Evolutionary conservation across 305 asterid genomes (phyloP).

Genomic region (Ilex paraguariensis): DNA sequence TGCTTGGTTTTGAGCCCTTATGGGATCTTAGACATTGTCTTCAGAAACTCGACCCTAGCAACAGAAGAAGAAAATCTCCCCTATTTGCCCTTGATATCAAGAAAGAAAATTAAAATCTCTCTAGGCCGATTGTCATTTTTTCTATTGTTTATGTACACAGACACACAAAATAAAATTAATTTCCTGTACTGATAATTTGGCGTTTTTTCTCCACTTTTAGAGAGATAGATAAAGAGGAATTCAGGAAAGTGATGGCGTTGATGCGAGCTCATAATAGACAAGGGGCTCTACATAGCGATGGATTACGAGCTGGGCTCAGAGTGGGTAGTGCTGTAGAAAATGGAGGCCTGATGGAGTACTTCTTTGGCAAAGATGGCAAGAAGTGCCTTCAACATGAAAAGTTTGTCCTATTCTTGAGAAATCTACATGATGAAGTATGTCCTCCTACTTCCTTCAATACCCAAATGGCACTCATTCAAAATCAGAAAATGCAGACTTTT

Average conservation of each 20-base stretch:
- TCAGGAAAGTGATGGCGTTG: constrained; percentile 82
- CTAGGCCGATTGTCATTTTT: no score
- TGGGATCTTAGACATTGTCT: no score
- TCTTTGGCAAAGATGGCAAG: constrained; percentile 75
- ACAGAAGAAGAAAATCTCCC: no score
- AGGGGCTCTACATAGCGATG: constrained; percentile 69
- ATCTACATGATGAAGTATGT: constrained; percentile 78
- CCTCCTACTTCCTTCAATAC: constrained; percentile 18
- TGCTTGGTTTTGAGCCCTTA: no score
- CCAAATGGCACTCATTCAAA: not conserved
- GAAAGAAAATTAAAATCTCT: no score
- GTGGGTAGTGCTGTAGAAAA: constrained; percentile 61
- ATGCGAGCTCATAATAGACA: constrained; percentile 91
- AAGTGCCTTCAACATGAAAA: constrained; percentile 54
- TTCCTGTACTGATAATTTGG: not conserved
- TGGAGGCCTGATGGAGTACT: constrained; percentile 76
- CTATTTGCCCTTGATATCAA: no score
- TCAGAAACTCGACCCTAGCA: no score
- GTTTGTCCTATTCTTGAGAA: constrained; percentile 68
- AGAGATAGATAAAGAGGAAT: constrained; percentile 69
- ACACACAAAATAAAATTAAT: no score
- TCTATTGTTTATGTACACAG: no score
- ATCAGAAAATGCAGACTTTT: not conserved
- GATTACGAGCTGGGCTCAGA: constrained; percentile 69
- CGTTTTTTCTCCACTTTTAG: constrained; percentile 27